phyloP scores from a whole-genome alignment of 163 green algal species.

The Scenedesmus sp. region DNA sequence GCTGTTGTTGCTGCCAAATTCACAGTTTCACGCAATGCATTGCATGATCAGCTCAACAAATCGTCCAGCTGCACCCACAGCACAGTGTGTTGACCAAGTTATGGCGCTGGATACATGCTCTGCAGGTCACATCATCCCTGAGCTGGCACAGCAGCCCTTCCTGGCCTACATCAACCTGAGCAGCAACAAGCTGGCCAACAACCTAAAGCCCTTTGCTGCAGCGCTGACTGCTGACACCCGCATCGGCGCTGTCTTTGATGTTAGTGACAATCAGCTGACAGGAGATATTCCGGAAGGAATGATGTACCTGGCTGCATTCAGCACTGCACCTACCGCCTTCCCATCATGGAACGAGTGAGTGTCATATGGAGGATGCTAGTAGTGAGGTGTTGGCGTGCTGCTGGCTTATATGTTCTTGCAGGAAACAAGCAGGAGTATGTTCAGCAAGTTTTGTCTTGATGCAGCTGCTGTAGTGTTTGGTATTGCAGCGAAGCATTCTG shows the following conservation, averaged over 20 bases:
- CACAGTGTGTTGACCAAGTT: too few relatives aligned
- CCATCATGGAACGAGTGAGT: slow-evolving; percentile 47
- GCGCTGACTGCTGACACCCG: not conserved
- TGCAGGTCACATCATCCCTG: slow-evolving; percentile 10
- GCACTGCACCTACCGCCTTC: slow-evolving; percentile 7
- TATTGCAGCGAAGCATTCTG: too few relatives aligned
- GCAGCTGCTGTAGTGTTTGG: too few relatives aligned
- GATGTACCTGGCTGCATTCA: slow-evolving; percentile 34
- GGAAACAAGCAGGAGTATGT: too few relatives aligned
- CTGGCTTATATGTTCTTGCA: too few relatives aligned
- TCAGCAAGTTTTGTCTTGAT: too few relatives aligned
- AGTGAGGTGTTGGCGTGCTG: not conserved
- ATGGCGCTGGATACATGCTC: not conserved
- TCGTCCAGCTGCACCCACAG: not conserved
- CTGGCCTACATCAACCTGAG: slow-evolving; percentile 43
- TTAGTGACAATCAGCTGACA: slow-evolving; percentile 45
- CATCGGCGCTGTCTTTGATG: slow-evolving; percentile 46
- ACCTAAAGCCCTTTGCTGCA: slow-evolving; percentile 18
- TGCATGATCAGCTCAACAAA: not conserved
- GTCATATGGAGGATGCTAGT: not conserved
- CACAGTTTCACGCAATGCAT: not conserved
- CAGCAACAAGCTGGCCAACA: slow-evolving; percentile 30
- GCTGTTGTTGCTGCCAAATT: too few relatives aligned
- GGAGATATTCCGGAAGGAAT: slow-evolving; percentile 16
- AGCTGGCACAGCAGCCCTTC: not conserved